Conservation (phyloP, 1,284 basidiomycete genomes). For the Ustilago loliicola region DNA sequence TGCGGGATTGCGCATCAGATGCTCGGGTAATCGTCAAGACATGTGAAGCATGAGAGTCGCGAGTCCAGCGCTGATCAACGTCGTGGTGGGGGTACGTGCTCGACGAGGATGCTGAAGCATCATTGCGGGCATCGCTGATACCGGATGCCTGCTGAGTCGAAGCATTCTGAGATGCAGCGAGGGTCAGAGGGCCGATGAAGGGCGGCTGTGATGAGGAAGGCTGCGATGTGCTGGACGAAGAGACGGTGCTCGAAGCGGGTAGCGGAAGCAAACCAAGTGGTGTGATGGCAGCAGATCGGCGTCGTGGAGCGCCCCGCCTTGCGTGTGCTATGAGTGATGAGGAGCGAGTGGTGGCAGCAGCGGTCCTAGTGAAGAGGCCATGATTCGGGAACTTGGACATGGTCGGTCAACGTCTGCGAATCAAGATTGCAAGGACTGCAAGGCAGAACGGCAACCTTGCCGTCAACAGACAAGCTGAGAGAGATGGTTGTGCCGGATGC, state of each 20-base stretch:
- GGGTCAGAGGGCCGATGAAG: slow-evolving; percentile 35
- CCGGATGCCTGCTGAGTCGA: not conserved
- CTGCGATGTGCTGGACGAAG: not conserved
- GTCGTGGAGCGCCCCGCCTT: slow-evolving; percentile 36
- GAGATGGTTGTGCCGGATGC: not conserved
- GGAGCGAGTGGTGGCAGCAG: slow-evolving; percentile 43
- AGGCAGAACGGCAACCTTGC: not conserved
- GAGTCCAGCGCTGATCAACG: slow-evolving; percentile 10
- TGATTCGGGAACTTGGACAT: slow-evolving; percentile 59
- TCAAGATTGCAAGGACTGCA: not conserved
- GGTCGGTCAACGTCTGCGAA: not conserved
- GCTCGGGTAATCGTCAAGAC: not conserved
- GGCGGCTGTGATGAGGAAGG: slow-evolving; percentile 18
- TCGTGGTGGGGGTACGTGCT: not conserved
- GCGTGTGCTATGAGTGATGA: slow-evolving; percentile 36
- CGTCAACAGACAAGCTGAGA: not conserved
- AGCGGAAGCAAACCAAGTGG: slow-evolving; percentile 5
- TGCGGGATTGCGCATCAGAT: not conserved
- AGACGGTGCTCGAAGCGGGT: not conserved
- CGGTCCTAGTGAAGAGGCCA: slow-evolving; percentile 52
- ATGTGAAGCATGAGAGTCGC: slow-evolving; percentile 7
- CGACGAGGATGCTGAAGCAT: not conserved
- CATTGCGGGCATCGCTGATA: not conserved
- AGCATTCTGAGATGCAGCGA: slow-evolving; percentile 26
- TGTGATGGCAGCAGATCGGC: slow-evolving; percentile 26